These are phyloP conservation scores for Cystobasidiaceae sp. DNA, from an alignment of 1,284 basidiomycete species.

Conservation along the genomic window DNA sequence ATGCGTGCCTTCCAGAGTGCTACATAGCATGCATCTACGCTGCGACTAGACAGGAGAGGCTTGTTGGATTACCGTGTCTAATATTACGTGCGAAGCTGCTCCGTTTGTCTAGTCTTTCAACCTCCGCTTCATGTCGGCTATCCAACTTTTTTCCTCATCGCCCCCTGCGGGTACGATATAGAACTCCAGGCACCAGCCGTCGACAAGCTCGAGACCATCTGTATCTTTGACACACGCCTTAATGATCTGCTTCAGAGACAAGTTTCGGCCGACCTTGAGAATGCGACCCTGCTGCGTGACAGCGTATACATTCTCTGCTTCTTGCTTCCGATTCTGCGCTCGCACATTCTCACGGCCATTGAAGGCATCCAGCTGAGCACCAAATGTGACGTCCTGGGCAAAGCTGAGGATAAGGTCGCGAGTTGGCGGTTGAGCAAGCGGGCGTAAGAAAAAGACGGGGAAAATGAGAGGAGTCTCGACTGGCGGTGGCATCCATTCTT, in stretches of 20 bases:
- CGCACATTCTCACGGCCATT: conserved; percentile 66
- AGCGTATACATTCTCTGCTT: conserved; percentile 69
- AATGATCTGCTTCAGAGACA: conserved; percentile 73
- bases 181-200: conserved; percentile 65
- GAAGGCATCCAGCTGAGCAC: conserved; percentile 61
- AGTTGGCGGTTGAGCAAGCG: conserved; percentile 63
- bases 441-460: conserved; percentile 89
- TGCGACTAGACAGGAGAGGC: too few relatives aligned
- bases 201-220: conserved; percentile 79
- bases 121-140: conserved; percentile 71
- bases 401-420: conserved; percentile 85
- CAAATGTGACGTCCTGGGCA: conserved; percentile 76
- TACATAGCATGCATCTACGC: neutral
- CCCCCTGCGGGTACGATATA: conserved; percentile 74
- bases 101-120: neutral
- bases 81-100: neutral
- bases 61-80: too few relatives aligned
- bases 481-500: conserved; percentile 55
- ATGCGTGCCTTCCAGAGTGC: conserved; percentile 13
- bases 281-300: conserved; percentile 69
- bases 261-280: conserved; percentile 82
- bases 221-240: conserved; percentile 52
- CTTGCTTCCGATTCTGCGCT: conserved; percentile 39
- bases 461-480: conserved; percentile 65
- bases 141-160: conserved; percentile 74